Evolutionary conservation across 2,329 filamentous ascomycete species (phyloP).

Genomic region (Mycosphaerelloides madeirae): DNA sequence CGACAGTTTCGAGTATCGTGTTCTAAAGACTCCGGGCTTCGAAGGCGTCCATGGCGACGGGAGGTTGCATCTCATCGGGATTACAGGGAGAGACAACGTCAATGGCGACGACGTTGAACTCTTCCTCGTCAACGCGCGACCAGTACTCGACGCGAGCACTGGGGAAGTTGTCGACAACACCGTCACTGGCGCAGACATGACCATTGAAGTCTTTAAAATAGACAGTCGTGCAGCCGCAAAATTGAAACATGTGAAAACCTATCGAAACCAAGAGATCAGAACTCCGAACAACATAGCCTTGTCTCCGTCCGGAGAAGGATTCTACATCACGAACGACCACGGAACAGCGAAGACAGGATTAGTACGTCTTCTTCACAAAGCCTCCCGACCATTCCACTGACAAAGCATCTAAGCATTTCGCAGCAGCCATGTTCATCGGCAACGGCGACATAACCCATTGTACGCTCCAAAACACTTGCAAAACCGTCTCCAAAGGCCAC

Average conservation of each 20-base stretch:
- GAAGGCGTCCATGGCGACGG: slow-evolving; percentile 13
- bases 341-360: slow-evolving; percentile 15
- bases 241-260: slow-evolving; percentile 12
- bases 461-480: slow-evolving; percentile 3
- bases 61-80: slow-evolving; percentile 15
- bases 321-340: slow-evolving; percentile 25
- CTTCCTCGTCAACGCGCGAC: slow-evolving; percentile 16
- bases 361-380: not conserved
- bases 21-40: slow-evolving; percentile 13
- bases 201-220: slow-evolving; percentile 18
- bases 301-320: slow-evolving; percentile 5
- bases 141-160: slow-evolving; percentile 12
- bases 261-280: slow-evolving; percentile 12
- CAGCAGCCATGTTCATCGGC: slow-evolving; percentile 13
- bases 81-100: slow-evolving; percentile 13
- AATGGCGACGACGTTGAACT: slow-evolving; percentile 9
- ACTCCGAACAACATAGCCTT: slow-evolving; percentile 22
- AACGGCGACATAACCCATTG: slow-evolving; percentile 21
- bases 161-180: slow-evolving; percentile 11
- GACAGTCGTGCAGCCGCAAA: slow-evolving; percentile 5
- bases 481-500: slow-evolving; percentile 6
- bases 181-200: slow-evolving; percentile 13
- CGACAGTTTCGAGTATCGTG: slow-evolving; percentile 15
- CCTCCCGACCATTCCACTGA: not conserved
- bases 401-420: slow-evolving; percentile 1